Percentiles rank a stretch among this genome's conserved stretches.
Evolutionary conservation across 805 yeast species (phyloP).

Genomic region (Dipodascopsis uninucleata): DNA sequence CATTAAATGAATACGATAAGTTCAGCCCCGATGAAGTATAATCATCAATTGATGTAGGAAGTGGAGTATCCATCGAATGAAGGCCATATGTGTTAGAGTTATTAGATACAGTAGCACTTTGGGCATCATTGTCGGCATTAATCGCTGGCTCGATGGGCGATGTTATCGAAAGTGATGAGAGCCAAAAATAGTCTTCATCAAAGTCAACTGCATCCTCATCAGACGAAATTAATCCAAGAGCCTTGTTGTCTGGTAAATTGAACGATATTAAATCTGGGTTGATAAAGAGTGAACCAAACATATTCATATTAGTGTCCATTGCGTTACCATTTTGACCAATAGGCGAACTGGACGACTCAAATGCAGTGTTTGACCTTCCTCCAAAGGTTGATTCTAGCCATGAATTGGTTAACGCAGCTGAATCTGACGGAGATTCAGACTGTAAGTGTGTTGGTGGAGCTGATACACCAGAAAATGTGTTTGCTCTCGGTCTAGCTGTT

Average conservation of each 20-base stretch:
- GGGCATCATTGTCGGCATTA: too few relatives aligned
- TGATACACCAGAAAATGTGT: slow-evolving; percentile 18
- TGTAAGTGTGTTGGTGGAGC: slow-evolving; percentile 1
- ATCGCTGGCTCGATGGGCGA: too few relatives aligned
- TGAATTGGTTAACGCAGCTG: slow-evolving; percentile 9
- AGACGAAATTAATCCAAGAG: slow-evolving; percentile 16
- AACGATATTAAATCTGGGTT: slow-evolving; percentile 26
- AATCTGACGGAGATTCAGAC: background rate
- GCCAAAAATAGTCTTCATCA: slow-evolving; percentile 23
- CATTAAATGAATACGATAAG: too few relatives aligned
- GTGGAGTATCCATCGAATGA: too few relatives aligned
- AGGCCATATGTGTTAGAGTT: too few relatives aligned
- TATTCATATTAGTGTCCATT: background rate
- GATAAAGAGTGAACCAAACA: slow-evolving; percentile 26
- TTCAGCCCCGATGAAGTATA: too few relatives aligned
- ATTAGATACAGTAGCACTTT: too few relatives aligned
- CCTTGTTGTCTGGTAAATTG: slow-evolving; percentile 21
- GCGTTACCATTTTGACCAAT: background rate
- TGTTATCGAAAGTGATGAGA: slow-evolving; percentile 13
- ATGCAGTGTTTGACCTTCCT: background rate
- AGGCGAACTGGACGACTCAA: background rate
- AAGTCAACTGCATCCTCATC: slow-evolving; percentile 20
- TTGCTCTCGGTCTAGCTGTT: slow-evolving; percentile 19
- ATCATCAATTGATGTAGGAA: too few relatives aligned
- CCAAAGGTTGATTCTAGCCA: slow-evolving; percentile 22